Evolutionary conservation across 768 basidiomycete species (phyloP).

Genomic region (Russula brevipes): DNA sequence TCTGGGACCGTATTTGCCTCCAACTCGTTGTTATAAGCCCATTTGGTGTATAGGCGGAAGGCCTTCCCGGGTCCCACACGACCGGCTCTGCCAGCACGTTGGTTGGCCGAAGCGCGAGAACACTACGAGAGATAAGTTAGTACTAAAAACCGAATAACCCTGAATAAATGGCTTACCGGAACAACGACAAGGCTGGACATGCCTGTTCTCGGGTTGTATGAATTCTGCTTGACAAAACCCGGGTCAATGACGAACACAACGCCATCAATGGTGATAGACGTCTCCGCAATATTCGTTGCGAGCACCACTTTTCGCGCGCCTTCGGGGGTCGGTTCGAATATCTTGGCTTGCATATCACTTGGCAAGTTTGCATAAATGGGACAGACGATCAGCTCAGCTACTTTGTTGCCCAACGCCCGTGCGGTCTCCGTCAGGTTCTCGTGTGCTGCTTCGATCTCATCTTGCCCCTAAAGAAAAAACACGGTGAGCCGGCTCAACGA

Average conservation of each 20-base stretch:
- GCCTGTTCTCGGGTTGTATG: slow-evolving; percentile 96
- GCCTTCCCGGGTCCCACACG: slow-evolving; percentile 97
- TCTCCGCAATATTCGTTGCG: slow-evolving; percentile 99
- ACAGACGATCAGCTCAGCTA: slow-evolving; percentile 88
- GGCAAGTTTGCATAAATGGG: slow-evolving; percentile 99
- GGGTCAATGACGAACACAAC: slow-evolving; percentile 99
- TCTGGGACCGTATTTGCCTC: slow-evolving; percentile 97
- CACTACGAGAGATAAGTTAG: slow-evolving; percentile 46
- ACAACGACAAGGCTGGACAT: slow-evolving; percentile 97
- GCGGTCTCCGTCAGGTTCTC: slow-evolving; percentile 96
- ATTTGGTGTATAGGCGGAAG: slow-evolving; percentile 98
- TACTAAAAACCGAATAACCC: not conserved
- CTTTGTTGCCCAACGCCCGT: slow-evolving; percentile 91
- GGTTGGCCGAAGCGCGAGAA: slow-evolving; percentile 95
- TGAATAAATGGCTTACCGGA: slow-evolving; percentile 54
- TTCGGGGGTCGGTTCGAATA: slow-evolving; percentile 97
- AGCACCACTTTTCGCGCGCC: slow-evolving; percentile 96
- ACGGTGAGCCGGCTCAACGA: slow-evolving; percentile 10
- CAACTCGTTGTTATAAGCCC: slow-evolving; percentile 94
- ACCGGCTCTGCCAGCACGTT: slow-evolving; percentile 94
- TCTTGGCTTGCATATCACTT: slow-evolving; percentile 98
- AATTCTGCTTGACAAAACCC: slow-evolving; percentile 98
- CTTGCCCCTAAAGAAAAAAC: slow-evolving; percentile 69
- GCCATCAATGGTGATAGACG: slow-evolving; percentile 98
- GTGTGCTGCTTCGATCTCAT: slow-evolving; percentile 96